A percentile compares a stretch with the other conserved stretches of the same genome.
Evolutionary conservation across 148 eudicot genomes (phyloP).

Genomic region (Nyssa sinensis): DNA sequence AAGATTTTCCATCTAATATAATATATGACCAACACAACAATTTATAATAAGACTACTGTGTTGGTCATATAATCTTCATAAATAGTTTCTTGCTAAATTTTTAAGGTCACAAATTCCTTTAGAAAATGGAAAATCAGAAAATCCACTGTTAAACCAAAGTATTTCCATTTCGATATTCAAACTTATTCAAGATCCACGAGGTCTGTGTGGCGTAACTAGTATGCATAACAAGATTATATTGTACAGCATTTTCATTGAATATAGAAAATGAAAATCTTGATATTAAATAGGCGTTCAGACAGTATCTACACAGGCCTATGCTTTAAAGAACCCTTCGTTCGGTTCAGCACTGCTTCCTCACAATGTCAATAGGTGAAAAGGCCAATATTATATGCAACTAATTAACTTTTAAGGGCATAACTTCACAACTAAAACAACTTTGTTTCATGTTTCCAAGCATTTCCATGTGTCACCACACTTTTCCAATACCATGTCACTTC

Average conservation of each 20-base stretch:
- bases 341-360: neutral
- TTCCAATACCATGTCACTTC: neutral
- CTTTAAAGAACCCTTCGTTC: neutral
- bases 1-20: neutral
- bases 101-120: too few species aligned
- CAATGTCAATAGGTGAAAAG: neutral
- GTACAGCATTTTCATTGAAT: neutral
- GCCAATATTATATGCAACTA: neutral
- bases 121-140: too few species aligned
- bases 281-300: neutral
- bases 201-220: neutral
- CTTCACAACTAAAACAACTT: neutral
- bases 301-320: neutral
- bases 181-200: too few species aligned
- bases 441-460: neutral
- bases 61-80: too few species aligned
- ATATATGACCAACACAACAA: neutral
- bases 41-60: too few species aligned
- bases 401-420: neutral
- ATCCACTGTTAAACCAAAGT: neutral
- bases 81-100: too few species aligned
- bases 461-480: neutral
- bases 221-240: neutral
- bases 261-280: too few species aligned
- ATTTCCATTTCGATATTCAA: too few species aligned